Percentiles rank a stretch among this genome's conserved stretches.
phyloP scores from a whole-genome alignment of 345 rosid species.

The Rhodamnia argentea region DNA sequence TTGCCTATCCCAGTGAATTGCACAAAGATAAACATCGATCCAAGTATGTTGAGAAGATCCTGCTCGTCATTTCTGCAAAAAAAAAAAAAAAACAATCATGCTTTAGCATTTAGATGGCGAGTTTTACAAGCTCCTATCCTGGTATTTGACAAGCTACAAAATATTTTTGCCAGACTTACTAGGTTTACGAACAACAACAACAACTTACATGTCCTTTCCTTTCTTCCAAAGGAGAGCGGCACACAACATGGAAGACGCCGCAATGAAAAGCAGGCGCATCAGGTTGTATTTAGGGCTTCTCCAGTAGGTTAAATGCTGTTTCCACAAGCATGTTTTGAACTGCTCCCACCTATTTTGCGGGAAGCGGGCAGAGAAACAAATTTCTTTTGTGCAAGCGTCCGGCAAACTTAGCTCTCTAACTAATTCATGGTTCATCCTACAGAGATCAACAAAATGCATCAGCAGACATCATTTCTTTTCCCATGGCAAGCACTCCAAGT shows the following conservation, averaged over 20 bases:
- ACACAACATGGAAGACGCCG: conserved; percentile 8
- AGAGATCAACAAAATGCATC: background rate
- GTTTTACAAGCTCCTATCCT: background rate
- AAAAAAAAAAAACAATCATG: background rate
- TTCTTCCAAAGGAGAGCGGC: conserved; percentile 23
- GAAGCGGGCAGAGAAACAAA: conserved; percentile 9
- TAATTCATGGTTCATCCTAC: conserved; percentile 12
- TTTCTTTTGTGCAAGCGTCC: conserved; percentile 5
- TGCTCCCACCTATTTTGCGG: conserved; percentile 20
- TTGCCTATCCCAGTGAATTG: conserved; percentile 26
- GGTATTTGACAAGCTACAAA: background rate
- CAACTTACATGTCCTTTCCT: conserved; percentile 27
- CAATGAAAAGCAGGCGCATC: conserved; percentile 1
- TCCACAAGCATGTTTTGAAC: conserved; percentile 32
- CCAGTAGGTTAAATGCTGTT: conserved; percentile 25
- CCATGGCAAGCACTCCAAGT: background rate
- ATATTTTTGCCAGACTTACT: background rate
- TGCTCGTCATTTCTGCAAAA: conserved; percentile 34
- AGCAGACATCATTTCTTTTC: background rate
- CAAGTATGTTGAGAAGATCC: conserved; percentile 37
- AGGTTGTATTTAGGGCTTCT: conserved; percentile 29
- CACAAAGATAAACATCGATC: conserved; percentile 28
- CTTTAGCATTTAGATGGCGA: background rate
- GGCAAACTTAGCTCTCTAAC: conserved; percentile 12
- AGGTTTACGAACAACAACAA: background rate